Evolutionary conservation across 345 rosid species (phyloP).

Genomic region (Citrus maxima): DNA sequence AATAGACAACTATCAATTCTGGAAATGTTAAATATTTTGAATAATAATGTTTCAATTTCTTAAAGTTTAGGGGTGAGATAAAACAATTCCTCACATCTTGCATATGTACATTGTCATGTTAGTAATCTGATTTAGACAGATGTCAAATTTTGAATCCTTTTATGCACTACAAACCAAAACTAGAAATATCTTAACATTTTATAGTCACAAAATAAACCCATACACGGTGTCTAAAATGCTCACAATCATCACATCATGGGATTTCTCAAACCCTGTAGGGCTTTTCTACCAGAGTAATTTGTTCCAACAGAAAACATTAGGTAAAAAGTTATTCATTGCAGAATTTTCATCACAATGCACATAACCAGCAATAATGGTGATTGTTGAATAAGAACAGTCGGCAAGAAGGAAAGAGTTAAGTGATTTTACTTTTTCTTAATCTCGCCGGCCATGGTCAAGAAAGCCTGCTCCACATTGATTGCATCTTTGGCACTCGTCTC

Average conservation of each 20-base stretch:
- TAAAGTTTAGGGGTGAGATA: no score
- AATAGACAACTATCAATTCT: no score
- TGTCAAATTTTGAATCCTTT: not conserved
- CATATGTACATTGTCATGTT: not conserved
- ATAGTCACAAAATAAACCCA: not conserved
- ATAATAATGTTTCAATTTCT: no score
- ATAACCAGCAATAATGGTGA: not conserved
- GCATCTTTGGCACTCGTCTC: constrained; percentile 90
- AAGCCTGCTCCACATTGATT: constrained; percentile 76
- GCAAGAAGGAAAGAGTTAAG: not conserved
- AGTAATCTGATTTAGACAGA: not conserved
- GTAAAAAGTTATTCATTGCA: not conserved
- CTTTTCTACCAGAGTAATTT: no score
- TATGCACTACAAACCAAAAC: not conserved
- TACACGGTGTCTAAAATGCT: not conserved
- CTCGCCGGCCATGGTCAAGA: constrained; percentile 80
- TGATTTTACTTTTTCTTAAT: constrained; percentile 62
- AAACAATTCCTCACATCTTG: no score
- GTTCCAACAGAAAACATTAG: no score
- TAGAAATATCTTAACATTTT: not conserved
- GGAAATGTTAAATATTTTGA: no score
- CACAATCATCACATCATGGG: not conserved
- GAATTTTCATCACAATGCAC: not conserved
- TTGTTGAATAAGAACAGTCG: not conserved
- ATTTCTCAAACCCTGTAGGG: no score